Percentiles rank a stretch among this genome's conserved stretches.
Conservation (phyloP, 352 stramenopile species). For the Phytophthora europaea region DNA sequence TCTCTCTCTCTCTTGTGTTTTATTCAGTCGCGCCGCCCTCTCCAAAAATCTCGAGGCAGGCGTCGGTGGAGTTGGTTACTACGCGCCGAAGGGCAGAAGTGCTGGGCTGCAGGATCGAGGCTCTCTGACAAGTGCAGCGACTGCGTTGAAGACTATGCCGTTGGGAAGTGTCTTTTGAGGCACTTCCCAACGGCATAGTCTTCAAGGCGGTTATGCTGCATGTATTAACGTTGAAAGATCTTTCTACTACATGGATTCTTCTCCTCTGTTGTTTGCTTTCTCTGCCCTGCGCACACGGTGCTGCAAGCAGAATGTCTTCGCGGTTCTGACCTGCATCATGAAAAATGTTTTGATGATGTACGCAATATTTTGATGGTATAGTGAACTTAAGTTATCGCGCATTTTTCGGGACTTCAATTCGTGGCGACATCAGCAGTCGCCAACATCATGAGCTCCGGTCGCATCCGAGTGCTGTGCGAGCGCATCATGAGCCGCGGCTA, state of each 20-base stretch:
- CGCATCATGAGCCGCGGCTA: conserved; percentile 91
- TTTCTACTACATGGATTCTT: conserved; percentile 7
- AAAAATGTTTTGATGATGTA: neutral
- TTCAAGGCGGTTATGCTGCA: conserved; percentile 28
- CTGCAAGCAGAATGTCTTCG: neutral
- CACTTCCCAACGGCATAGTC: no score
- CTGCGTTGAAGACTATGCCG: conserved; percentile 6
- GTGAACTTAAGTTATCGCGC: neutral
- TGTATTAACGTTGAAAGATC: conserved; percentile 36
- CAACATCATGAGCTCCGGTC: conserved; percentile 45
- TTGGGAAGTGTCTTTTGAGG: neutral
- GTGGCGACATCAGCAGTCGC: neutral
- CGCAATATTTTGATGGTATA: neutral
- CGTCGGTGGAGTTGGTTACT: neutral
- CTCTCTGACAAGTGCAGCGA: neutral
- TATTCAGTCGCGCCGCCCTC: conserved; percentile 2
- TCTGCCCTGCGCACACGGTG: neutral
- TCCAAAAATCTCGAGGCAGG: neutral
- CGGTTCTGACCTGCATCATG: neutral
- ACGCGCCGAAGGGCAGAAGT: neutral
- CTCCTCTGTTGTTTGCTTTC: neutral
- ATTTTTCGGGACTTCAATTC: neutral
- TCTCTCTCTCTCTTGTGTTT: neutral
- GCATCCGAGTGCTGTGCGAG: conserved; percentile 83
- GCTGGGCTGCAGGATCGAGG: neutral